A percentile compares a stretch with the other conserved stretches of the same genome.
Conservation (phyloP, 1,284 basidiomycete species). For the Prillingera fragicola region DNA sequence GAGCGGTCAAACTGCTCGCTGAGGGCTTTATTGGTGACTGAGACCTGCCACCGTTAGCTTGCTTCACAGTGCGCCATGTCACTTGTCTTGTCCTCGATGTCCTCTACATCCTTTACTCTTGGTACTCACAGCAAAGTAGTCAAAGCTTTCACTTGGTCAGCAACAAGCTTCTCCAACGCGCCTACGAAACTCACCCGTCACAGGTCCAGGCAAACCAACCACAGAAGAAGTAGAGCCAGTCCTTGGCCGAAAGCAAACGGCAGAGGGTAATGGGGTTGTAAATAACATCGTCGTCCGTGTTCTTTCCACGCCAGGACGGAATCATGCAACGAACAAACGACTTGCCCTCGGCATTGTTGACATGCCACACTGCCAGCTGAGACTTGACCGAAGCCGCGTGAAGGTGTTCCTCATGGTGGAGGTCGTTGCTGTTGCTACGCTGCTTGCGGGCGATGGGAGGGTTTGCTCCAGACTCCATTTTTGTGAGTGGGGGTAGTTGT, state of each 20-base stretch:
- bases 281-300: slow-evolving; percentile 13
- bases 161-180: neutral
- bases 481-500: no score
- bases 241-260: slow-evolving; percentile 48
- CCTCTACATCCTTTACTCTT: neutral
- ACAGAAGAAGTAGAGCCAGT: slow-evolving; percentile 54
- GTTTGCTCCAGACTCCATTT: no score
- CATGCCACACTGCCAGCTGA: slow-evolving; percentile 39
- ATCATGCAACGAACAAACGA: slow-evolving; percentile 31
- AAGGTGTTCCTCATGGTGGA: no score
- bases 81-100: neutral
- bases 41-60: slow-evolving; percentile 1
- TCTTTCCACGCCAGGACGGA: slow-evolving; percentile 17
- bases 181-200: slow-evolving; percentile 12
- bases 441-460: no score
- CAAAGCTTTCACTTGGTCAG: neutral
- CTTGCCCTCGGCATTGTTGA: slow-evolving; percentile 24
- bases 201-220: slow-evolving; percentile 60
- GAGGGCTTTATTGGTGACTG: neutral
- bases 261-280: slow-evolving; percentile 47
- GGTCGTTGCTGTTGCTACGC: no score
- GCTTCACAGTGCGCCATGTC: neutral
- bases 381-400: slow-evolving; percentile 18
- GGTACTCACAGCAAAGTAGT: slow-evolving; percentile 4
- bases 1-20: slow-evolving; percentile 31